A percentile compares a stretch with the other conserved stretches of the same genome.
Evolutionary conservation across 2,329 filamentous ascomycete genomes (phyloP).

Genomic region (Botrytis elliptica): DNA sequence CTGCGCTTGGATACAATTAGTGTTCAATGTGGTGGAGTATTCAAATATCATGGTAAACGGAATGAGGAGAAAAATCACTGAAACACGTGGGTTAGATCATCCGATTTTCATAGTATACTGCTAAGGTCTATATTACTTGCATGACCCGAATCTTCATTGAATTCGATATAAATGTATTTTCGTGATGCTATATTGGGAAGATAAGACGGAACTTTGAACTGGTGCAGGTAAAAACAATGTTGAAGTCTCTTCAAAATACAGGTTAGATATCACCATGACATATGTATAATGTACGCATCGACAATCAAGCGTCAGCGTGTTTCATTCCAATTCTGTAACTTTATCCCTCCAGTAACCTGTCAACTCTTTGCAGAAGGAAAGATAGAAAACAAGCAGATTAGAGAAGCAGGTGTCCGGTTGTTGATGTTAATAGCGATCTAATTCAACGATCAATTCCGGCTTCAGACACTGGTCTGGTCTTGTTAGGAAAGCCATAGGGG

Average conservation of each 20-base stretch:
- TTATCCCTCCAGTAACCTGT: background rate
- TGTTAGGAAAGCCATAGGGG: background rate
- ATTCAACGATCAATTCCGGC: background rate
- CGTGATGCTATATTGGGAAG: background rate
- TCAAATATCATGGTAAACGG: background rate
- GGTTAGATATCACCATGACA: background rate
- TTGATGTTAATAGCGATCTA: background rate
- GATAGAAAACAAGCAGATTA: background rate
- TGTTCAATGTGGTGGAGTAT: background rate
- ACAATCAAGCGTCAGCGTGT: background rate
- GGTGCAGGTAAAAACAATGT: background rate
- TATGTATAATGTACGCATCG: background rate
- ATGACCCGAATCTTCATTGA: background rate
- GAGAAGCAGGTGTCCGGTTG: background rate
- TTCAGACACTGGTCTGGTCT: background rate
- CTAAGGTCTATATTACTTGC: background rate
- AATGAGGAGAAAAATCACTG: background rate
- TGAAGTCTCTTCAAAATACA: background rate
- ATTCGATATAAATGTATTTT: background rate
- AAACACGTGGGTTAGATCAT: background rate
- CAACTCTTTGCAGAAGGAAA: background rate
- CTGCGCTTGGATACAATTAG: background rate
- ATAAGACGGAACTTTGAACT: background rate
- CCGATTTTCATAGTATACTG: background rate
- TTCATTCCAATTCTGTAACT: background rate